Base-by-base conservation (phyloP, 805 yeast species). In the Lachancea sp. region DNA sequence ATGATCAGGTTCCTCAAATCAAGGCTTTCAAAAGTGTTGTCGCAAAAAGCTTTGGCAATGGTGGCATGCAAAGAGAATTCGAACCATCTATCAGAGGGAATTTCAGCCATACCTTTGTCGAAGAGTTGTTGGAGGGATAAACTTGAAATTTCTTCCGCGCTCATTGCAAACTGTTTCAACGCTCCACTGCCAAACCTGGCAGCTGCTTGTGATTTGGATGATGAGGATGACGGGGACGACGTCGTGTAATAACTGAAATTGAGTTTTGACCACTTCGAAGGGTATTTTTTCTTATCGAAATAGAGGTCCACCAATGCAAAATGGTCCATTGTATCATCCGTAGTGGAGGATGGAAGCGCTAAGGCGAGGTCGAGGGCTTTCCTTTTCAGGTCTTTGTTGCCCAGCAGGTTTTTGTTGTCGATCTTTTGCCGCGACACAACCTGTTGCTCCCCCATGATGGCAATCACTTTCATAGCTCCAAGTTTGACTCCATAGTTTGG, bases 41-140 rank as follows among this genome's bases (percentile, higher is more conserved):
- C 68, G 56, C 76, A 77, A 68, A 85, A 88, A 0, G 95, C 79
- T 62, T 87, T 88, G 1, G 89, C 86, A 26, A 77, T 69, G 5
- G 80, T 66, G 0, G 83, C 82, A 36, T 73, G 75, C 32, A 82
- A 62, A 1, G 81, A 74, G 54, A 82, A 86, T 30, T 77, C 80
- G 47, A 73, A 72, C 79, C 85, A 79, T 31, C 66, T 70, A n/a
- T 79, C 79, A 29, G 72, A 58, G 2, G 96, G 95, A 16, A 84
- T 61, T 10, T 63, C 63, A 31, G 69, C 74, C 49, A 68, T 58
- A 3, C 85, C 89, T 47, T 71, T 76, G 44, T 82, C 85, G 55
- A 71, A 80, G 16, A 85, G 72, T 56, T 84, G 85, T 50, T 80
- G 82, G 19, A 77, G 60, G 0, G 82, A 65, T 17, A 75, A 57